These are phyloP conservation scores for Cordyceps tenuipes DNA, from an alignment of 2,329 filamentous ascomycete species.

Conservation along the genomic window DNA sequence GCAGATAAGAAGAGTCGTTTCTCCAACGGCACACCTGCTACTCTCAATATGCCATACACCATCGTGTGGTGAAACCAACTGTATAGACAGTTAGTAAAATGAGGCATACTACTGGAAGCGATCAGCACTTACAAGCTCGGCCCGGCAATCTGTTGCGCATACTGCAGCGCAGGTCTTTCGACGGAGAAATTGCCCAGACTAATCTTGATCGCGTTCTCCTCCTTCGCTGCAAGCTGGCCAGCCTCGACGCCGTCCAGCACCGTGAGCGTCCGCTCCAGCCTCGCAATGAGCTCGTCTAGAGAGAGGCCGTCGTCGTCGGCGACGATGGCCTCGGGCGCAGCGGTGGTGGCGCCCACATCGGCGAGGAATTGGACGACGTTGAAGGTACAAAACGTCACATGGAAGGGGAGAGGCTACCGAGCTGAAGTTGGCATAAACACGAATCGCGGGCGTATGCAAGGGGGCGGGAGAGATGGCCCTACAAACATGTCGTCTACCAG, in stretches of 20 bases:
- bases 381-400: slow-evolving; percentile 1
- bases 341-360: not conserved
- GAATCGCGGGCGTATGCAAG: too few relatives aligned
- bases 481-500: not conserved
- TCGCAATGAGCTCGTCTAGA: not conserved
- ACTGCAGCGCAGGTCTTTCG: too few relatives aligned
- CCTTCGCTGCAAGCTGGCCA: not conserved
- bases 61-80: slow-evolving; percentile 6
- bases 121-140: too few relatives aligned
- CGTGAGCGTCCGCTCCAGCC: not conserved
- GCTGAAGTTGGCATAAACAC: not conserved
- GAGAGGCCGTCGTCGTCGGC: not conserved
- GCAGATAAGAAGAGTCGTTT: not conserved
- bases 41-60: not conserved
- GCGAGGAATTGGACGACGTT: not conserved
- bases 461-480: not conserved
- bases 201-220: not conserved
- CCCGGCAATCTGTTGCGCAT: too few relatives aligned
- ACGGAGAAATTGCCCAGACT: too few relatives aligned
- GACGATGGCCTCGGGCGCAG: not conserved
- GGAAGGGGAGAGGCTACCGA: not conserved
- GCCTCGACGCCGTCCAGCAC: not conserved
- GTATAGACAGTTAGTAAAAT: not conserved
- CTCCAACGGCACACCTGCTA: not conserved
- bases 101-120: too few relatives aligned